These are phyloP conservation scores for Sinapis alba DNA, from an alignment of 441 rosid species.

Conservation along the genomic window DNA sequence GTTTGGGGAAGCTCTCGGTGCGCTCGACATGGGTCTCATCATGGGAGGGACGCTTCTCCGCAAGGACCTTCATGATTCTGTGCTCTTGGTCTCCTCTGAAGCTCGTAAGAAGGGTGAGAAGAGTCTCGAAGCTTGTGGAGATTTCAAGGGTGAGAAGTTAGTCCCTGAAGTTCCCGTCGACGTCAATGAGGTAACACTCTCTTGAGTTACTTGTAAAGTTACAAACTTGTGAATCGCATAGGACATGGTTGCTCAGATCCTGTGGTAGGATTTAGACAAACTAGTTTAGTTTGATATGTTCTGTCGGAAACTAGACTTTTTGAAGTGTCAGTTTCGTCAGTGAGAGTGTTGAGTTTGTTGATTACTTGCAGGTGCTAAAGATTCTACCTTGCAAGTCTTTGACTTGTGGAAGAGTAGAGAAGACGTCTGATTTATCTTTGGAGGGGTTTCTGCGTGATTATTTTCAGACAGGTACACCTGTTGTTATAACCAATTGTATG, in stretches of 20 bases:
- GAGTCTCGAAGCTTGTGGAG: constrained; percentile 31
- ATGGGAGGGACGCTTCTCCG: constrained; percentile 90
- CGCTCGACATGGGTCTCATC: constrained; percentile 87
- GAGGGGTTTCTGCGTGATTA: constrained; percentile 83
- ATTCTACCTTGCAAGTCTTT: constrained; percentile 45
- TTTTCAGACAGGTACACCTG: constrained; percentile 73
- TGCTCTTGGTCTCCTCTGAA: constrained; percentile 48
- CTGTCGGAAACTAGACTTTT: background rate
- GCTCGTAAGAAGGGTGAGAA: constrained; percentile 41
- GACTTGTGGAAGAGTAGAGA: constrained; percentile 62
- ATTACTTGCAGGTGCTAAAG: constrained; percentile 44
- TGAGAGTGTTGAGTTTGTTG: background rate
- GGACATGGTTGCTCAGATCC: constrained; percentile 25
- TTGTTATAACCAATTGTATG: constrained; percentile 85
- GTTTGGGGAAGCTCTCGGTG: constrained; percentile 71
- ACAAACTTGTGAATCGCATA: too few species aligned
- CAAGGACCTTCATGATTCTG: constrained; percentile 73
- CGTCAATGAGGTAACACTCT: constrained; percentile 69
- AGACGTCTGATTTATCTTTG: constrained; percentile 72
- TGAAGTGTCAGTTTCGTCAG: background rate
- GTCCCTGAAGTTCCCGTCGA: constrained; percentile 47
- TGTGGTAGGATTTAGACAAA: background rate
- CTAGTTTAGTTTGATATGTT: background rate
- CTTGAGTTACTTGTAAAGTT: too few species aligned
- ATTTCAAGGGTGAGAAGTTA: constrained; percentile 12